A percentile compares a stretch with the other conserved stretches of the same genome.
These are phyloP conservation scores for Stropharia rugosoannulata DNA, from an alignment of 768 basidiomycete genomes.

Conservation along the genomic window DNA sequence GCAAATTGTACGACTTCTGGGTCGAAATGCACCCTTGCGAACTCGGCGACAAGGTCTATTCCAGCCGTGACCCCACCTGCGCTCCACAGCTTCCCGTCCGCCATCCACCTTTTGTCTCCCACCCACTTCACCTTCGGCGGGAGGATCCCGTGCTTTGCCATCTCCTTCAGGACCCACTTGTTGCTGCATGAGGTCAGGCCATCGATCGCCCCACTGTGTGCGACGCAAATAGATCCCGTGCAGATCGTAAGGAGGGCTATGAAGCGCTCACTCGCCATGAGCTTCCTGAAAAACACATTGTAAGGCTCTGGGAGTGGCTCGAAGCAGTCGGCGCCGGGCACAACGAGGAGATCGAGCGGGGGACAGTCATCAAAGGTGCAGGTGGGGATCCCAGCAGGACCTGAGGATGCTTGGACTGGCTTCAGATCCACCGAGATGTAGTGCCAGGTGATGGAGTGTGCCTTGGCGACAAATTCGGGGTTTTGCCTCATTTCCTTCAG, in stretches of 20 bases:
- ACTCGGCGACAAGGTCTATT: slow-evolving; percentile 24
- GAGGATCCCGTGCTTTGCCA: slow-evolving; percentile 4
- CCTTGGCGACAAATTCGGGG: slow-evolving; percentile 3
- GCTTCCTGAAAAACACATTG: slow-evolving; percentile 11
- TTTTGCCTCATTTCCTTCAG: background rate
- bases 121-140: slow-evolving; percentile 22
- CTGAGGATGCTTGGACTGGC: slow-evolving; percentile 12
- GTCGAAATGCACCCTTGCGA: slow-evolving; percentile 18
- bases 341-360: slow-evolving; percentile 18
- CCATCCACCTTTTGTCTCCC: slow-evolving; percentile 20
- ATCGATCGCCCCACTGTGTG: slow-evolving; percentile 17
- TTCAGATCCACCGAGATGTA: slow-evolving; percentile 13
- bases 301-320: slow-evolving; percentile 4
- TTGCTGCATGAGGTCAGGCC: slow-evolving; percentile 17
- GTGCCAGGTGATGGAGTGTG: slow-evolving; percentile 16
- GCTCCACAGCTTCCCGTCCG: slow-evolving; percentile 27
- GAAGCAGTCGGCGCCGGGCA: slow-evolving; percentile 16
- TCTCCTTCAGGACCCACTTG: slow-evolving; percentile 11
- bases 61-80: slow-evolving; percentile 23
- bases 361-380: slow-evolving; percentile 16
- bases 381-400: slow-evolving; percentile 14
- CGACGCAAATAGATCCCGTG: slow-evolving; percentile 17
- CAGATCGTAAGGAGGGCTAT: slow-evolving; percentile 17
- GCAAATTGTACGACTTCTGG: slow-evolving; percentile 15
- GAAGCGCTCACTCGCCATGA: slow-evolving; percentile 2